Evolutionary conservation across 306 rosid genomes (phyloP).

Genomic region (Inga leiocalycina): DNA sequence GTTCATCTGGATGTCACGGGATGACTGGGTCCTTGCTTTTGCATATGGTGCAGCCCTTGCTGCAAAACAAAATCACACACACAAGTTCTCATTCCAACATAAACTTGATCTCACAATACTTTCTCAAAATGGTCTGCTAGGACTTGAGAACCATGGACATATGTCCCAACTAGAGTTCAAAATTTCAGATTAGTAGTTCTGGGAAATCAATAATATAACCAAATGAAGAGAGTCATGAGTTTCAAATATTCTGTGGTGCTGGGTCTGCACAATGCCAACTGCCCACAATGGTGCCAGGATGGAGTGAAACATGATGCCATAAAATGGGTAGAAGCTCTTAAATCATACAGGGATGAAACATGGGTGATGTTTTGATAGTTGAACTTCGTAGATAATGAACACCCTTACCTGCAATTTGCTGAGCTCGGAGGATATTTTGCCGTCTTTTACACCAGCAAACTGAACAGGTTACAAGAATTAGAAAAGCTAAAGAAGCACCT

Average conservation of each 20-base stretch:
- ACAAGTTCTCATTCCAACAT: constrained; percentile 19
- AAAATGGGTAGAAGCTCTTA: neutral
- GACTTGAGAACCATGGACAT: neutral
- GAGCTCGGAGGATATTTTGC: constrained; percentile 79
- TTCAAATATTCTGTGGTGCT: neutral
- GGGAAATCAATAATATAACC: neutral
- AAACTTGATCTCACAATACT: neutral
- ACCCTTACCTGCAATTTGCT: constrained; percentile 79
- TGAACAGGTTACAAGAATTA: constrained; percentile 60
- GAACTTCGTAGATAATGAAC: neutral
- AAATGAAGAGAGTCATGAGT: neutral
- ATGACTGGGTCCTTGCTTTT: constrained; percentile 76
- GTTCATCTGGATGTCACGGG: constrained; percentile 88
- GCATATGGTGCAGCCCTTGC: constrained; percentile 97
- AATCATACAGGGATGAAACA: neutral
- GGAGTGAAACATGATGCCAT: neutral
- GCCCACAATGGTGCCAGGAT: neutral
- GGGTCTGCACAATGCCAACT: neutral
- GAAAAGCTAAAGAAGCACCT: constrained; percentile 52
- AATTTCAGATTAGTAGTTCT: neutral
- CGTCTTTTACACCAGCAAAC: constrained; percentile 92
- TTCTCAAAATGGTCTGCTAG: constrained; percentile 5
- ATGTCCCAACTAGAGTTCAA: neutral
- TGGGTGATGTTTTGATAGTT: neutral
- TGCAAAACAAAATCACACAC: constrained; percentile 42